Evolutionary conservation across 768 basidiomycete genomes (phyloP).

Genomic region (Lyophyllum semitale): DNA sequence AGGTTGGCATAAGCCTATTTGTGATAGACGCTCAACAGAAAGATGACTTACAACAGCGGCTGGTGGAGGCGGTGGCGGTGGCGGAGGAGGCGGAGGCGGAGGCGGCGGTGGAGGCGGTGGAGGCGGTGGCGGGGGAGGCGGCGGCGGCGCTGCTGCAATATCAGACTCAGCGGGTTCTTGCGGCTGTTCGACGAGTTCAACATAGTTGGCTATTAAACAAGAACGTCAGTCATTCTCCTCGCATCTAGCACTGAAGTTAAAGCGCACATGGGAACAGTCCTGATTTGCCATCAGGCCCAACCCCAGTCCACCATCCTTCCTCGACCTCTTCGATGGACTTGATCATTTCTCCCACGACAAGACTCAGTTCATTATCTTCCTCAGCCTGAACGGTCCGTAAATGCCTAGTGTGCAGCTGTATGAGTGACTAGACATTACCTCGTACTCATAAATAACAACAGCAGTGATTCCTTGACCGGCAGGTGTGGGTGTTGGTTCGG

Average conservation of each 20-base stretch:
- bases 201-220: slow-evolving; percentile 71
- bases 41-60: slow-evolving; percentile 38
- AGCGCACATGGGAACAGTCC: slow-evolving; percentile 84
- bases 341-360: slow-evolving; percentile 81
- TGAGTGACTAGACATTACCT: slow-evolving; percentile 38
- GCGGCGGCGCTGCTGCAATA: slow-evolving; percentile 51
- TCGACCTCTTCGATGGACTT: slow-evolving; percentile 83
- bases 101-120: slow-evolving; percentile 56
- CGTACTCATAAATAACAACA: slow-evolving; percentile 80
- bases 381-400: slow-evolving; percentile 48
- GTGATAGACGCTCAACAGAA: neutral
- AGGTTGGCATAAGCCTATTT: neutral
- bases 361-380: slow-evolving; percentile 84
- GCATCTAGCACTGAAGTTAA: neutral
- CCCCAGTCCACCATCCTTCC: slow-evolving; percentile 92
- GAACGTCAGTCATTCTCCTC: neutral
- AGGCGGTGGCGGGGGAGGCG: slow-evolving; percentile 50
- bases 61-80: slow-evolving; percentile 44
- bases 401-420: neutral
- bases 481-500: slow-evolving; percentile 32
- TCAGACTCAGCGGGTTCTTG: slow-evolving; percentile 37
- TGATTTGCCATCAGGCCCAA: slow-evolving; percentile 65
- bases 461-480: slow-evolving; percentile 60
- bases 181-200: slow-evolving; percentile 65
- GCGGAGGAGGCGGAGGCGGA: slow-evolving; percentile 40